These are phyloP conservation scores for Globisporangium recalcitrans DNA, from an alignment of 352 stramenopile genomes.

Conservation along the genomic window DNA sequence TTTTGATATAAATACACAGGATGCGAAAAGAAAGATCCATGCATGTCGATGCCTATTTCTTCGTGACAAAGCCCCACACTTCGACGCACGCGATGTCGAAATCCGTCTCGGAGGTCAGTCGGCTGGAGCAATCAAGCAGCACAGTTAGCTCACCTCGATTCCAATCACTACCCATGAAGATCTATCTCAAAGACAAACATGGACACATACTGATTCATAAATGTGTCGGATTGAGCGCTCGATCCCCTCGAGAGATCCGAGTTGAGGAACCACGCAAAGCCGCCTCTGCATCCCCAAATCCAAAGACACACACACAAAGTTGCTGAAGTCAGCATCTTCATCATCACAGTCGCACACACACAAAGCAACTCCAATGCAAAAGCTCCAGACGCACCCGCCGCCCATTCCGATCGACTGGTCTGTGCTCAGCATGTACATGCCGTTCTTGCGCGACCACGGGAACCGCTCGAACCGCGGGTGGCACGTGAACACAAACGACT, in stretches of 20 bases:
- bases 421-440: conserved; percentile 74
- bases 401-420: conserved; percentile 67
- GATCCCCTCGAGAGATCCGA: conserved; percentile 56
- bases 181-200: not conserved
- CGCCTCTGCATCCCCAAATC: conserved; percentile 22
- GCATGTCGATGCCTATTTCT: conserved; percentile 24
- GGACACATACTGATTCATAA: conserved; percentile 38
- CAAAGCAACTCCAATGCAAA: not conserved
- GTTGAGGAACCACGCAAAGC: conserved; percentile 69
- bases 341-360: not conserved
- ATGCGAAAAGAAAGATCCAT: not conserved
- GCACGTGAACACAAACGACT: conserved; percentile 72
- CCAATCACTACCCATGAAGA: not conserved
- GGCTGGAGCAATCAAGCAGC: conserved; percentile 15
- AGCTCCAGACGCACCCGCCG: conserved; percentile 48
- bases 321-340: not conserved
- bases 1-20: conserved; percentile 9
- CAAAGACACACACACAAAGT: not conserved
- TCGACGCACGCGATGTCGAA: conserved; percentile 62
- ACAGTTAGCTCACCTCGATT: not conserved
- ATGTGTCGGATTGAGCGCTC: conserved; percentile 46
- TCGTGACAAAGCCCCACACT: conserved; percentile 61
- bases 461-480: conserved; percentile 56
- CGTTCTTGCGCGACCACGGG: conserved; percentile 52
- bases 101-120: conserved; percentile 39